Evolutionary conservation across 768 basidiomycete species (phyloP).

Genomic region (Leccinum variicolor): DNA sequence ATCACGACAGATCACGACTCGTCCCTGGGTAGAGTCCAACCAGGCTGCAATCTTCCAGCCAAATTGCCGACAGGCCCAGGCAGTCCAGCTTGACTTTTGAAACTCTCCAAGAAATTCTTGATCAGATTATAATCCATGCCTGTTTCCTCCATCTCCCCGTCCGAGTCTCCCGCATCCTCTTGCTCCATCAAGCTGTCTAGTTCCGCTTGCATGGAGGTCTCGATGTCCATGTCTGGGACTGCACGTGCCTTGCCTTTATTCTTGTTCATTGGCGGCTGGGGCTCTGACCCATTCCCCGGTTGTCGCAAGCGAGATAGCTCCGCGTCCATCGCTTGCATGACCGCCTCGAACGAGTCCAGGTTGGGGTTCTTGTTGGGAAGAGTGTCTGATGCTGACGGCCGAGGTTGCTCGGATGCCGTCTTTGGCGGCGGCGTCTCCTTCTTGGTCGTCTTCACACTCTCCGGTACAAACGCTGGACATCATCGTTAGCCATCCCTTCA

Average conservation of each 20-base stretch:
- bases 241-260: conserved; percentile 39
- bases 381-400: conserved; percentile 32
- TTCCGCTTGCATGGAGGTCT: conserved; percentile 89
- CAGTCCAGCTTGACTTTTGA: conserved; percentile 85
- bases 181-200: conserved; percentile 59
- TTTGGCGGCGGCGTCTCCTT: conserved; percentile 5
- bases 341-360: conserved; percentile 89
- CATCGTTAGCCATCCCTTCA: conserved; percentile 5
- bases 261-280: conserved; percentile 38
- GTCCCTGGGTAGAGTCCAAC: conserved; percentile 74
- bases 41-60: conserved; percentile 77
- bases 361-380: conserved; percentile 56
- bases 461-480: conserved; percentile 58
- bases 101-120: conserved; percentile 96
- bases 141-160: conserved; percentile 47
- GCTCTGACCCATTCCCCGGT: conserved; percentile 15
- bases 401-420: conserved; percentile 9
- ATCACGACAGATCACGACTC: conserved; percentile 31
- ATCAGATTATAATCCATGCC: conserved; percentile 85
- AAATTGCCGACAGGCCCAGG: conserved; percentile 91
- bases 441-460: conserved; percentile 12
- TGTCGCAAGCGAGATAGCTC: conserved; percentile 58
- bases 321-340: conserved; percentile 94
- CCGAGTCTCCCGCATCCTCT: conserved; percentile 44
- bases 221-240: conserved; percentile 58